phyloP scores from a whole-genome alignment of 108 stramenopile genomes.

The Pseudonitzschia pungens region DNA sequence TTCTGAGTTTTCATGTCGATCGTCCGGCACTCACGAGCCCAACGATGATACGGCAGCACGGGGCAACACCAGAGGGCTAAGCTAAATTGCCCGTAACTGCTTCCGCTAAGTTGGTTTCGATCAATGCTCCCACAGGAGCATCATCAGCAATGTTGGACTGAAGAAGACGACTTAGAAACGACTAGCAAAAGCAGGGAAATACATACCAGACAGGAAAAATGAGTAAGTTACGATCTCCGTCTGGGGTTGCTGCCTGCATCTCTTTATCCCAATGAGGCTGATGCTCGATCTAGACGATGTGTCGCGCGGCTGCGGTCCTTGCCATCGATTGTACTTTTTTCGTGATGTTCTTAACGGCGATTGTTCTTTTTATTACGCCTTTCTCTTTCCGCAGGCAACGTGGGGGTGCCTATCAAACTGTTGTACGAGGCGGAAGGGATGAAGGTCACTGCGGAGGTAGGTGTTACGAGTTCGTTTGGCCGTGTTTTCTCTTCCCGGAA shows the following conservation, averaged over 20 bases:
- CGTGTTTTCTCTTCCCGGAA: conserved; percentile 12
- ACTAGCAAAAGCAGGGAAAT: background rate
- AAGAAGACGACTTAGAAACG: background rate
- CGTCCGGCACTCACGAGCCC: too few relatives aligned
- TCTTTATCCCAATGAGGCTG: too few relatives aligned
- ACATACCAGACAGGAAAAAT: background rate
- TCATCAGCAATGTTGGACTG: too few relatives aligned
- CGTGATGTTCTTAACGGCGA: background rate
- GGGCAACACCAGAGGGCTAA: too few relatives aligned
- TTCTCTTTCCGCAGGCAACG: conserved; percentile 32
- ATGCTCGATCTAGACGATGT: background rate
- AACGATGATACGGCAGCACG: too few relatives aligned
- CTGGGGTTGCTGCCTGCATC: background rate
- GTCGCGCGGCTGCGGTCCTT: background rate
- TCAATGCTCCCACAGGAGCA: too few relatives aligned
- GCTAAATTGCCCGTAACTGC: too few relatives aligned
- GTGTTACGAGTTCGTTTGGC: conserved; percentile 12
- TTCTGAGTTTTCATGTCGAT: too few relatives aligned
- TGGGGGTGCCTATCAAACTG: conserved; percentile 94
- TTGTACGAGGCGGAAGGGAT: conserved; percentile 95
- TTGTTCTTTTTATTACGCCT: background rate
- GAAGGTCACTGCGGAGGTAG: conserved; percentile 95
- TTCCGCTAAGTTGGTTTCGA: too few relatives aligned
- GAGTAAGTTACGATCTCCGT: background rate
- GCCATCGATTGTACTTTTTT: background rate